Conservation (phyloP, 352 stramenopile genomes). For the Phytophthora quininea region DNA sequence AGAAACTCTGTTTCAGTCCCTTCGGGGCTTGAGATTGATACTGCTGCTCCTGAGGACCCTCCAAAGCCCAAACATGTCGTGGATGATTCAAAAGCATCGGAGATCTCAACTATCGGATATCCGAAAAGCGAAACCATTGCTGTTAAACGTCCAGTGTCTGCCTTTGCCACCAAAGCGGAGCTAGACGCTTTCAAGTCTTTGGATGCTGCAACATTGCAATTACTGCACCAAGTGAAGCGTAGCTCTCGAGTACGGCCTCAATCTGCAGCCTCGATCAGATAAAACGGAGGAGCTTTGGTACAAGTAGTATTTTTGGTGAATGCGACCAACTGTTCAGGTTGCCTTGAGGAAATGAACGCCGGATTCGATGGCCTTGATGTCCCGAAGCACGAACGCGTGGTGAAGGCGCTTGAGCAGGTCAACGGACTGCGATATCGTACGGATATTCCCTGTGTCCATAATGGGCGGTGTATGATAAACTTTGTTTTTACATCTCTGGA, state of each 20-base stretch:
- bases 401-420: slow-evolving; percentile 70
- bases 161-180: slow-evolving; percentile 9
- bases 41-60: neutral
- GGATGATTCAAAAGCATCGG: too few relatives aligned
- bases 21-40: slow-evolving; percentile 1
- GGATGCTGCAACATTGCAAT: slow-evolving; percentile 42
- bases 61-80: neutral
- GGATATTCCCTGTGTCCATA: neutral
- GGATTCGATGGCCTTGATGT: slow-evolving; percentile 25
- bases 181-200: slow-evolving; percentile 32
- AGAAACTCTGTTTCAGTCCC: slow-evolving; percentile 22
- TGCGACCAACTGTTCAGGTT: too few relatives aligned
- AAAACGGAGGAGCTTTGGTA: neutral
- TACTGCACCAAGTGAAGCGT: slow-evolving; percentile 54
- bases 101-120: too few relatives aligned
- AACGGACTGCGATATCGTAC: slow-evolving; percentile 73
- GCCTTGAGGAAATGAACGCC: slow-evolving; percentile 16
- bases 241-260: slow-evolving; percentile 49
- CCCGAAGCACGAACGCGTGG: slow-evolving; percentile 64
- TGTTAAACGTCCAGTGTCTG: slow-evolving; percentile 21
- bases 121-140: neutral
- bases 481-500: neutral
- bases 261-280: slow-evolving; percentile 36
- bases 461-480: too few relatives aligned
- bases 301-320: slow-evolving; percentile 29